Conservation (phyloP, 2,329 filamentous ascomycete genomes). For the Claviceps humidiphila region DNA sequence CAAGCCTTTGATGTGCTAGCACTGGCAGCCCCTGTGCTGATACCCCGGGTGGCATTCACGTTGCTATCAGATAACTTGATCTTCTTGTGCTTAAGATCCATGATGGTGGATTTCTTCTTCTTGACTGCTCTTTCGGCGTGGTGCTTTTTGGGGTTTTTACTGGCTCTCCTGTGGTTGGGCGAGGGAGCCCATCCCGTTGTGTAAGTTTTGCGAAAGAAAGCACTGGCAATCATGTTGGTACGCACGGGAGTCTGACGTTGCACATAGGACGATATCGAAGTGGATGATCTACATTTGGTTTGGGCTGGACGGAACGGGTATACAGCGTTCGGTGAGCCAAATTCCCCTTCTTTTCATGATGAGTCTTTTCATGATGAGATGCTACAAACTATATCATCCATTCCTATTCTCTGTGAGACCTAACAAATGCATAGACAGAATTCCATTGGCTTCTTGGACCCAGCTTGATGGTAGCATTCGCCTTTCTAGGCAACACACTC, state of each 20-base stretch:
- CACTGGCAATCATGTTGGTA: background rate
- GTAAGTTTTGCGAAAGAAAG: constrained; percentile 18
- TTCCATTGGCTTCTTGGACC: constrained; percentile 74
- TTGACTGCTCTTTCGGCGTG: constrained; percentile 63
- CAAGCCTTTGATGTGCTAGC: constrained; percentile 69
- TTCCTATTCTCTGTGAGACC: background rate
- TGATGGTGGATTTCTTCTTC: constrained; percentile 77
- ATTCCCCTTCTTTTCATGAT: too few relatives aligned
- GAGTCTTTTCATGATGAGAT: background rate
- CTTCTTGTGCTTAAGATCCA: constrained; percentile 66
- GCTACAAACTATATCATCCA: too few relatives aligned
- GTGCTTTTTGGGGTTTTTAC: constrained; percentile 72
- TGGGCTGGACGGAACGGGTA: constrained; percentile 61
- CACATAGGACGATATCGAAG: constrained; percentile 55
- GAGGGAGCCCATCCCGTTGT: constrained; percentile 47
- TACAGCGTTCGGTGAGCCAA: constrained; percentile 37
- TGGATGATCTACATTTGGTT: constrained; percentile 97
- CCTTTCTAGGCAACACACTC: constrained; percentile 74
- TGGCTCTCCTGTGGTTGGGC: constrained; percentile 68
- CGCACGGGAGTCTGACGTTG: background rate
- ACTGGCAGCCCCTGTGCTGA: constrained; percentile 62
- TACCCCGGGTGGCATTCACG: constrained; percentile 72
- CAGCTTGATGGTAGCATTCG: constrained; percentile 67
- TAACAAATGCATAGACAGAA: constrained; percentile 33
- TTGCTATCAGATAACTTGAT: constrained; percentile 73